phyloP scores from a whole-genome alignment of 176 grass and related monocot species.

The Aegilops sharonensis region DNA sequence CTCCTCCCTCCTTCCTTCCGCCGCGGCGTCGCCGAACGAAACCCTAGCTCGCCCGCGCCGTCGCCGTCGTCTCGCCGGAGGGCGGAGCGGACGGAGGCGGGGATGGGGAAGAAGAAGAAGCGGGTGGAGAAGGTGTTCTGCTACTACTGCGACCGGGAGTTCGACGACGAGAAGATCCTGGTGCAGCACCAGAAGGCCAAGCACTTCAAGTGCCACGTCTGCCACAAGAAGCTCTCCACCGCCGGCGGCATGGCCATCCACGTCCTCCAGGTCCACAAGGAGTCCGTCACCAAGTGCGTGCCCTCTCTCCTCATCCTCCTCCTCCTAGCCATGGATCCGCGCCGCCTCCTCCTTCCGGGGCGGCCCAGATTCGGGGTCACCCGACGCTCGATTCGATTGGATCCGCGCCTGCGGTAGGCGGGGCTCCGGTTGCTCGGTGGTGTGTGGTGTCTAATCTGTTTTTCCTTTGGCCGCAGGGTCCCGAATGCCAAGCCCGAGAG shows the following conservation, averaged over 20 bases:
- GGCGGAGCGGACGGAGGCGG: neutral
- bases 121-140: constrained; percentile 89
- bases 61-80: neutral
- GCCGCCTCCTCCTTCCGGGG: neutral
- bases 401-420: neutral
- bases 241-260: constrained; percentile 97
- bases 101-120: constrained; percentile 99
- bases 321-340: neutral
- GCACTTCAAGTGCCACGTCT: constrained; percentile 99
- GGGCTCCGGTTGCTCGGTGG: neutral
- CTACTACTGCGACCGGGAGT: constrained; percentile 99
- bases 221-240: constrained; percentile 99
- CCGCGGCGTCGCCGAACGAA: constrained; percentile 43
- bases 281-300: constrained; percentile 80
- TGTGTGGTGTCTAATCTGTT: neutral
- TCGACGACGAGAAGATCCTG: constrained; percentile 99
- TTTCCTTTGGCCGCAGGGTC: constrained; percentile 52
- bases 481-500: constrained; percentile 94
- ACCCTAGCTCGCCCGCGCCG: constrained; percentile 29
- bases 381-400: neutral
- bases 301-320: neutral
- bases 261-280: constrained; percentile 98
- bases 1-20: neutral
- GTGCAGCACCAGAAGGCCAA: constrained; percentile 99
- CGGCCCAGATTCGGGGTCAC: constrained; percentile 7